Percentiles rank a stretch among this genome's conserved stretches.
Evolutionary conservation across 345 rosid species (phyloP).

Genomic region (Acer campestre): DNA sequence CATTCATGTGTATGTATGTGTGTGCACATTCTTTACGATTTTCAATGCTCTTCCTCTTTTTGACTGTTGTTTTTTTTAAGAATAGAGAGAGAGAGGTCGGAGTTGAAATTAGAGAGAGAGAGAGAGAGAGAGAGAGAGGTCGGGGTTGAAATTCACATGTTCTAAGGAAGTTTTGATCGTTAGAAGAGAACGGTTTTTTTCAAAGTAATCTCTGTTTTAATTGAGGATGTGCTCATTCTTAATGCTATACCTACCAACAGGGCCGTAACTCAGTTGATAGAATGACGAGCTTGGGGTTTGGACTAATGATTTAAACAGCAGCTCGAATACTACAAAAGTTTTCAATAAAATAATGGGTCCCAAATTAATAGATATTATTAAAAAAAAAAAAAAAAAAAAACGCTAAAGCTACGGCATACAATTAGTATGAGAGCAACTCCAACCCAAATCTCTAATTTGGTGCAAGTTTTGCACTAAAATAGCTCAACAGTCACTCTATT

Average conservation of each 20-base stretch:
- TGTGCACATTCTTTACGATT: constrained; percentile 7
- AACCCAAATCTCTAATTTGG: too few relatives aligned
- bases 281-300: too few relatives aligned
- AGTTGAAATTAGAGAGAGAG: neutral
- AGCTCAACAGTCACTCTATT: too few relatives aligned
- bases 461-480: too few relatives aligned
- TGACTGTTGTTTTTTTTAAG: neutral
- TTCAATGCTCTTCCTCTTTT: constrained; percentile 1
- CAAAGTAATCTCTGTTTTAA: neutral
- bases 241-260: neutral
- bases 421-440: too few relatives aligned
- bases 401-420: neutral
- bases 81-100: neutral
- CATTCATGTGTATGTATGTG: too few relatives aligned
- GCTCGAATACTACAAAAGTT: too few relatives aligned
- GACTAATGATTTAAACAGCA: too few relatives aligned
- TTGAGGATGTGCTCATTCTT: neutral
- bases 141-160: neutral
- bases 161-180: neutral
- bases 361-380: too few relatives aligned
- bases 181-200: neutral
- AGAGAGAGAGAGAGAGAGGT: constrained; percentile 8
- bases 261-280: too few relatives aligned
- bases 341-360: too few relatives aligned
- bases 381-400: neutral